A percentile compares a stretch with the other conserved stretches of the same genome.
Conservation (phyloP, 2,329 filamentous ascomycete species). For the Paraconiothyrium sp. region DNA sequence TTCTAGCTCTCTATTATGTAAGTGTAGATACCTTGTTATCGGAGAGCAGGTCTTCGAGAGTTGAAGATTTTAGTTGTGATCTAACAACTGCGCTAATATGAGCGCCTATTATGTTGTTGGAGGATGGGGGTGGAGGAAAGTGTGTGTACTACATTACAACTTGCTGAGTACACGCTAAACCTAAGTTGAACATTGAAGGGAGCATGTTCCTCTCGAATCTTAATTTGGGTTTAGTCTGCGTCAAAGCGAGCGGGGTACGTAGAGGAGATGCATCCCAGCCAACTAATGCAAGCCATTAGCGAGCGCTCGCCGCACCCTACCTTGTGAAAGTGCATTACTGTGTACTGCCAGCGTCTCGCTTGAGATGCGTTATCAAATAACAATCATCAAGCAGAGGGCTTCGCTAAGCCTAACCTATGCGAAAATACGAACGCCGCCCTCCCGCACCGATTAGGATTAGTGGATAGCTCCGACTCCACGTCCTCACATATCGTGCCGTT, state of each 20-base stretch:
- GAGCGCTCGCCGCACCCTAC: not conserved
- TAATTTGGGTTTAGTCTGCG: not conserved
- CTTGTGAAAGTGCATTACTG: too few species aligned
- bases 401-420: too few species aligned
- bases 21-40: conserved; percentile 2
- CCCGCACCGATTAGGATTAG: too few species aligned
- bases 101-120: not conserved
- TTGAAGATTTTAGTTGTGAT: not conserved
- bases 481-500: too few species aligned
- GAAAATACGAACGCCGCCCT: too few species aligned
- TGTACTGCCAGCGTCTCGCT: too few species aligned
- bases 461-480: too few species aligned
- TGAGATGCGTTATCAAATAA: too few species aligned
- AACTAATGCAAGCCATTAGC: conserved; percentile 1
- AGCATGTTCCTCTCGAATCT: conserved; percentile 4
- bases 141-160: not conserved
- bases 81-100: not conserved
- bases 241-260: too few species aligned
- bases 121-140: not conserved
- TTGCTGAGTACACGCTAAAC: not conserved
- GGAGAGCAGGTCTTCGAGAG: conserved; percentile 1
- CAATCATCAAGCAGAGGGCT: too few species aligned
- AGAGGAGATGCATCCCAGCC: too few species aligned
- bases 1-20: not conserved
- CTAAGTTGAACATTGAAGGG: not conserved